Evolutionary conservation across 441 rosid genomes (phyloP).

Genomic region (Eutrema salsugineum): DNA sequence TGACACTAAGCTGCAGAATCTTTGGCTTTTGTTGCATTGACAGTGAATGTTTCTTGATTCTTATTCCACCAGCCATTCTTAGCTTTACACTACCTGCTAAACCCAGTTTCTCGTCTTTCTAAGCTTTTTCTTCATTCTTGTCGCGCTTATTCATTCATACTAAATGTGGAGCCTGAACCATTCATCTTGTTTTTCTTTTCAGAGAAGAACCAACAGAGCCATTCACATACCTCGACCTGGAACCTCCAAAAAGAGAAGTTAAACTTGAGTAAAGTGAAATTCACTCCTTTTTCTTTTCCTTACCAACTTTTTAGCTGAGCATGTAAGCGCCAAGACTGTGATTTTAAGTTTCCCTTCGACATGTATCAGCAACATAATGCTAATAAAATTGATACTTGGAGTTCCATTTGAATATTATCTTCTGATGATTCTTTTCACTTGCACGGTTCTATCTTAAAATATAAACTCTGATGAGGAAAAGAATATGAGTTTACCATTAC

Average conservation of each 20-base stretch:
- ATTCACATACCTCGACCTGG: conserved; percentile 72
- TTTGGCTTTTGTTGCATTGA: not conserved
- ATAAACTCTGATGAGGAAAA: not conserved
- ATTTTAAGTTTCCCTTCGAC: conserved; percentile 6
- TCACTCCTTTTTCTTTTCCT: not conserved
- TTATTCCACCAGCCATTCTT: not conserved
- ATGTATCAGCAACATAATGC: conserved; percentile 13
- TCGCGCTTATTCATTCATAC: not conserved
- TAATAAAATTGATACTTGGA: conserved; percentile 14
- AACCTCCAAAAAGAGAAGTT: conserved; percentile 76
- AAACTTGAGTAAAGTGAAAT: conserved; percentile 45
- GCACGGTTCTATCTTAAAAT: conserved; percentile 8
- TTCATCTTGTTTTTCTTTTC: conserved; percentile 30
- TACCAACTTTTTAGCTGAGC: not conserved
- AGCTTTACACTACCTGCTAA: not conserved
- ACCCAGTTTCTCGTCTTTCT: not conserved
- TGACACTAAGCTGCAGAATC: not conserved
- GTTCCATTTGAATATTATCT: not conserved
- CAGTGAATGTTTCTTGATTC: not conserved
- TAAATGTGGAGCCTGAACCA: conserved; percentile 1
- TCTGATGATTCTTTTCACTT: not conserved
- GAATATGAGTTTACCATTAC: not conserved
- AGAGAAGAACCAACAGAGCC: conserved; percentile 96
- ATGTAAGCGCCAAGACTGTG: not conserved
- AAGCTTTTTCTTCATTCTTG: not conserved